Conservation (phyloP, 768 basidiomycete species). For the Lentinula edodes region DNA sequence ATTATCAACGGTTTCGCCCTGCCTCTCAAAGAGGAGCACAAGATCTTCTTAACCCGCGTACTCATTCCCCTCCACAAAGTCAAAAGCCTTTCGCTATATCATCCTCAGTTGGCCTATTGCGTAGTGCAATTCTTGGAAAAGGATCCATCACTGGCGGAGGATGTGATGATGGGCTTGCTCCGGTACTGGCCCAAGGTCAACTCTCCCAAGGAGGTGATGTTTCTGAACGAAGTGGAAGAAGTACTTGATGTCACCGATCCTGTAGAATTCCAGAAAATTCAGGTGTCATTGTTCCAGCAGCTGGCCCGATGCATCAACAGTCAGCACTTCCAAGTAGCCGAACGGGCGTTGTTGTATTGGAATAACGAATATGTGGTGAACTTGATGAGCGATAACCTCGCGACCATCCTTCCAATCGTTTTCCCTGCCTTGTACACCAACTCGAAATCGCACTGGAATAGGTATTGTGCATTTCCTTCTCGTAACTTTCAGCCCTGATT, state of each 20-base stretch:
- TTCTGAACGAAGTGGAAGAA: slow-evolving; percentile 98
- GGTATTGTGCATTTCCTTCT: slow-evolving; percentile 48
- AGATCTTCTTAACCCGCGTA: slow-evolving; percentile 90
- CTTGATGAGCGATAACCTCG: slow-evolving; percentile 95
- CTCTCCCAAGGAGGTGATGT: slow-evolving; percentile 99
- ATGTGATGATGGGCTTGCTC: slow-evolving; percentile 93
- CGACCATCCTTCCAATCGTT: slow-evolving; percentile 86
- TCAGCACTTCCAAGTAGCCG: slow-evolving; percentile 99
- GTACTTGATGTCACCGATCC: slow-evolving; percentile 98
- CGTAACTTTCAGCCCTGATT: not conserved
- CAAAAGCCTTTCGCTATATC: slow-evolving; percentile 95
- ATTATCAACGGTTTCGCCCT: slow-evolving; percentile 99
- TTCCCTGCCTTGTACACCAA: slow-evolving; percentile 96
- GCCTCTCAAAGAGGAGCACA: slow-evolving; percentile 98
- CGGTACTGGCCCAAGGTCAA: slow-evolving; percentile 99
- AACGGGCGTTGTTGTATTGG: slow-evolving; percentile 96
- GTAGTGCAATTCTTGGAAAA: slow-evolving; percentile 99
- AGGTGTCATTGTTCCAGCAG: slow-evolving; percentile 88
- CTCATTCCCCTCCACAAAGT: slow-evolving; percentile 97
- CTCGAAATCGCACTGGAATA: slow-evolving; percentile 97
- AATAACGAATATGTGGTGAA: slow-evolving; percentile 99
- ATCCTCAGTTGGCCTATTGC: slow-evolving; percentile 98
- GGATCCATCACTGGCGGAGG: slow-evolving; percentile 86
- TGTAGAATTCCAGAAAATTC: slow-evolving; percentile 93
- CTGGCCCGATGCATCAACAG: slow-evolving; percentile 96